A percentile compares a stretch with the other conserved stretches of the same genome.
phyloP scores from a whole-genome alignment of 345 rosid genomes.

The Linum trigynum region DNA sequence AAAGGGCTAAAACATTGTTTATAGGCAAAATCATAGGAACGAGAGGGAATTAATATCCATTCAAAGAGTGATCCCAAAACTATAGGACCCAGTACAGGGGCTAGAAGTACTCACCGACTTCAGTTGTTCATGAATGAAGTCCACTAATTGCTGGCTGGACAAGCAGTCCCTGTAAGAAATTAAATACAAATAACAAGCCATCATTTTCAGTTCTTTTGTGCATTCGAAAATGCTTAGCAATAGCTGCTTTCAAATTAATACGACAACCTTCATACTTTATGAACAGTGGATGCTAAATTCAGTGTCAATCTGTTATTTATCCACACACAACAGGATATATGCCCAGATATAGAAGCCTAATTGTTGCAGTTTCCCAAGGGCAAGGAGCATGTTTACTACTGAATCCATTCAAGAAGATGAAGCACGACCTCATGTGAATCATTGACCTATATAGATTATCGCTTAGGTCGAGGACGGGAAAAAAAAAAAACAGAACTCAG shows the following conservation, averaged over 20 bases:
- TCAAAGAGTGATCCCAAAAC: neutral
- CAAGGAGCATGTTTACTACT: no score
- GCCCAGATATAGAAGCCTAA: no score
- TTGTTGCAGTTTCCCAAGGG: no score
- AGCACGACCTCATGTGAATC: neutral
- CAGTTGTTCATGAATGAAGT: conserved; percentile 76
- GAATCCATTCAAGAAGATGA: no score
- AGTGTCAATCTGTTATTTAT: no score
- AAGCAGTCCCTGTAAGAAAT: conserved; percentile 80
- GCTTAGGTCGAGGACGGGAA: neutral
- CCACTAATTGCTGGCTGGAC: conserved; percentile 94
- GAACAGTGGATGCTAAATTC: neutral
- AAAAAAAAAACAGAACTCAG: no score
- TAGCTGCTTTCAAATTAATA: neutral
- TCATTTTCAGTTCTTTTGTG: neutral
- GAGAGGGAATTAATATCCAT: neutral
- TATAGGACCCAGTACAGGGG: neutral
- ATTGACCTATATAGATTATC: neutral
- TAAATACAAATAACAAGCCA: neutral
- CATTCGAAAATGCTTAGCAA: neutral
- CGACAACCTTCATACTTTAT: neutral
- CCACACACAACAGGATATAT: no score
- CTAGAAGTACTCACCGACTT: conserved; percentile 33
- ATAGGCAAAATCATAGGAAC: no score
- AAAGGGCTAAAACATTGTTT: neutral